These are phyloP conservation scores for Fusarium tanahbumbuense DNA, from an alignment of 2,329 filamentous ascomycete genomes.

Conservation along the genomic window DNA sequence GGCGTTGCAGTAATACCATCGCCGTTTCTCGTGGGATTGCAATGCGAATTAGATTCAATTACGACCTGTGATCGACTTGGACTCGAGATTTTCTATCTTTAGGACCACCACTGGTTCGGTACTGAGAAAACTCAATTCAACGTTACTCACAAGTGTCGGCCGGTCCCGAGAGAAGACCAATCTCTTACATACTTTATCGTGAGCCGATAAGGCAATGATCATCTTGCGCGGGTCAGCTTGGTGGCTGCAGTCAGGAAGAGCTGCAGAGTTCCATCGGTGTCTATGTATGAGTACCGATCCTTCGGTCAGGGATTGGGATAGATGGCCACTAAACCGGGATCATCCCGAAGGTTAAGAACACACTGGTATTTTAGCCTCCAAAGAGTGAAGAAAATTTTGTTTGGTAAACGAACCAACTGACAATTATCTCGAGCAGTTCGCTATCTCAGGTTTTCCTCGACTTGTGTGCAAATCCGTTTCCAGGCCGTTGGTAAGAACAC, in stretches of 20 bases:
- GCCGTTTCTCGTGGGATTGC: neutral
- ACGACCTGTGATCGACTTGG: constrained; percentile 1
- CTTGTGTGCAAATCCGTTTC: neutral
- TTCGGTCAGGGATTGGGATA: constrained; percentile 39
- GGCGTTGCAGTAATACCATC: neutral
- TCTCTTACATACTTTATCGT: constrained; percentile 21
- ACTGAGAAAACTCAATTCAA: constrained; percentile 37
- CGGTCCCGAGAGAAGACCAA: constrained; percentile 41
- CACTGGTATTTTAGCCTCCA: constrained; percentile 9
- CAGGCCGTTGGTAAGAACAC: neutral
- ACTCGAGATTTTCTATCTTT: constrained; percentile 24
- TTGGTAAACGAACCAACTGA: neutral
- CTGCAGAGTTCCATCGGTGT: constrained; percentile 43
- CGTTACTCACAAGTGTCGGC: constrained; percentile 38
- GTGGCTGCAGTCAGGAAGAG: constrained; percentile 32
- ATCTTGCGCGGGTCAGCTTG: constrained; percentile 31
- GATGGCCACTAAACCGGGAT: constrained; percentile 26
- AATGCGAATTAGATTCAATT: neutral
- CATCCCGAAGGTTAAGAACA: constrained; percentile 22
- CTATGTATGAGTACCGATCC: constrained; percentile 35
- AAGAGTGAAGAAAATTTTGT: neutral
- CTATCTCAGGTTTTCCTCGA: neutral
- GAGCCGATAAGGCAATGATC: constrained; percentile 43
- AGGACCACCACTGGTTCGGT: constrained; percentile 21
- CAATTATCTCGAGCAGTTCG: neutral